Evolutionary conservation across 768 basidiomycete genomes (phyloP).

Genomic region (Collybiopsis luxurians): DNA sequence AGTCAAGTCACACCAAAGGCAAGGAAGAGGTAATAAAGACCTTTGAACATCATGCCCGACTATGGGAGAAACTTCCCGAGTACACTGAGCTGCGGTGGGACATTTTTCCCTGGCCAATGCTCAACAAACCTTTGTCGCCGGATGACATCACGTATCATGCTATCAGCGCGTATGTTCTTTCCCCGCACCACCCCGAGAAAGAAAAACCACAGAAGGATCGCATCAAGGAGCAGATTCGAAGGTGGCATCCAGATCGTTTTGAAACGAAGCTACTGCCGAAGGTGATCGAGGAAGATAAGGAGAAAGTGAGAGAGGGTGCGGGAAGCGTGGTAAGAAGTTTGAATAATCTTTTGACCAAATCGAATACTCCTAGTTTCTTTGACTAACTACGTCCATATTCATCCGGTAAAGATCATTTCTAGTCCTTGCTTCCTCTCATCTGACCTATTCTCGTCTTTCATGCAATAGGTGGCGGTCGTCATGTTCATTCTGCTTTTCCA

Average conservation of each 20-base stretch:
- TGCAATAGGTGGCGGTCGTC: too few species aligned
- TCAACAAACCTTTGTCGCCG: slow-evolving; percentile 50
- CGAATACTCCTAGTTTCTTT: slow-evolving; percentile 38
- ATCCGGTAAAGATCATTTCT: not conserved
- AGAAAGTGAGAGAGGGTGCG: slow-evolving; percentile 68
- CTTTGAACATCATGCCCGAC: slow-evolving; percentile 60
- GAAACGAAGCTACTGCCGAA: slow-evolving; percentile 65
- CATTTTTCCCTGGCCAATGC: slow-evolving; percentile 74
- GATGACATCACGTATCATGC: slow-evolving; percentile 59
- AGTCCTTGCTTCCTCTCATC: not conserved
- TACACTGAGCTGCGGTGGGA: slow-evolving; percentile 54
- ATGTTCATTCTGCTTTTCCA: too few species aligned
- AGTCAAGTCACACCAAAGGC: slow-evolving; percentile 37
- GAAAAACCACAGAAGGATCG: slow-evolving; percentile 64
- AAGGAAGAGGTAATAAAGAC: slow-evolving; percentile 56
- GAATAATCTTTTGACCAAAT: slow-evolving; percentile 63
- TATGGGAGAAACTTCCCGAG: slow-evolving; percentile 50
- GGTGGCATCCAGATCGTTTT: slow-evolving; percentile 85
- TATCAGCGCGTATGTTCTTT: slow-evolving; percentile 62
- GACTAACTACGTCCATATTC: slow-evolving; percentile 18
- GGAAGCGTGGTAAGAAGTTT: slow-evolving; percentile 68
- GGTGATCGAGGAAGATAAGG: slow-evolving; percentile 61
- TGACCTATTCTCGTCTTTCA: too few species aligned
- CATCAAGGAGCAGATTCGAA: slow-evolving; percentile 68
- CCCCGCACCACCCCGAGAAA: slow-evolving; percentile 48